phyloP scores from a whole-genome alignment of 140 eudicot species.

The Ambrosia hybrid region DNA sequence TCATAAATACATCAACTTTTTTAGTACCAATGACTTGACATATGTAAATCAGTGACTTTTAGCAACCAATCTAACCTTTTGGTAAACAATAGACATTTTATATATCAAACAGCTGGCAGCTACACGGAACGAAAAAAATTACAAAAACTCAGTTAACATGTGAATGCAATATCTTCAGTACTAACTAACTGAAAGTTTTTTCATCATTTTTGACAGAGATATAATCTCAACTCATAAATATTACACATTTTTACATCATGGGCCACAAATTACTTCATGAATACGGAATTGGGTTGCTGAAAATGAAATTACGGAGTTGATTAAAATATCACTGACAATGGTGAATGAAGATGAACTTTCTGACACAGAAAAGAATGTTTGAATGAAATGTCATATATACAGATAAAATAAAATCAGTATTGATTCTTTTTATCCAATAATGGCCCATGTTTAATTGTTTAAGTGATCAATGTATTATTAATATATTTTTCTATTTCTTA shows the following conservation, averaged over 20 bases:
- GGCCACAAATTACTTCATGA: neutral
- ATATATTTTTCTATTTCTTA: too few species aligned
- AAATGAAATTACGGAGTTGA: neutral
- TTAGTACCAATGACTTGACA: constrained; percentile 5
- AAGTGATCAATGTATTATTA: neutral
- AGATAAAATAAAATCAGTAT: neutral
- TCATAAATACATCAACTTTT: constrained; percentile 33
- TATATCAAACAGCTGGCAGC: constrained; percentile 21
- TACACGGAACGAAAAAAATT: neutral
- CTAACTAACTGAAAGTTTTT: constrained; percentile 9
- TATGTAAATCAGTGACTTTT: neutral
- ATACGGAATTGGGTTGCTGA: neutral
- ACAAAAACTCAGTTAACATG: constrained; percentile 1
- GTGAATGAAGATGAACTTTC: constrained; percentile 15
- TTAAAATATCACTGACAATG: neutral
- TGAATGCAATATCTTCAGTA: constrained; percentile 22
- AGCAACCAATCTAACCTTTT: constrained; percentile 1
- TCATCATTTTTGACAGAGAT: neutral
- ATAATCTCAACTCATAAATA: neutral
- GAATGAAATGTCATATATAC: constrained; percentile 8
- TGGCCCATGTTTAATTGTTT: neutral
- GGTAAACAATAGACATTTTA: neutral
- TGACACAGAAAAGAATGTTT: constrained; percentile 15
- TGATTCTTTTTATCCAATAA: neutral
- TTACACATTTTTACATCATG: neutral